Evolutionary conservation across 164 flowering plant genomes (phyloP).

Genomic region (Liquidambar formosana): DNA sequence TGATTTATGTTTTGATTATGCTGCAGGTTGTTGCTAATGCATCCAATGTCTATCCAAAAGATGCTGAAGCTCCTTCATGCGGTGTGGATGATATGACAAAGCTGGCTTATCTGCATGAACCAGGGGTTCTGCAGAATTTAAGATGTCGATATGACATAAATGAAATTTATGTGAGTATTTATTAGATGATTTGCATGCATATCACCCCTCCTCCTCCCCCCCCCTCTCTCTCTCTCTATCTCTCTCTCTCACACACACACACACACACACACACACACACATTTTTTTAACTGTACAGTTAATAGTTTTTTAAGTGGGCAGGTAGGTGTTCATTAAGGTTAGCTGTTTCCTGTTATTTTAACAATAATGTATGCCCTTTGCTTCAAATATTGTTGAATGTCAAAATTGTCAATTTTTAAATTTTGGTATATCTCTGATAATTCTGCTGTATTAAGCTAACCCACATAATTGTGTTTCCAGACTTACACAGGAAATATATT

Average conservation of each 20-base stretch:
- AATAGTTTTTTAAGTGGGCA: background rate
- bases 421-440: too few relatives aligned
- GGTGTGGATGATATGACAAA: conserved; percentile 65
- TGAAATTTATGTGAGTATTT: conserved; percentile 53
- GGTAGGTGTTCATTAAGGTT: background rate
- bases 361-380: background rate
- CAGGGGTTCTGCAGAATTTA: conserved; percentile 54
- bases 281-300: too few relatives aligned
- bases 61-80: conserved; percentile 45
- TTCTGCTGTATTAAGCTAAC: conserved; percentile 11
- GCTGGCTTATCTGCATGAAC: conserved; percentile 60
- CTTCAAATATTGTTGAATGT: background rate
- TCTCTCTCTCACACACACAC: background rate
- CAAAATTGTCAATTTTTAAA: too few relatives aligned
- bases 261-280: too few relatives aligned
- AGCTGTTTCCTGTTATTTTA: background rate
- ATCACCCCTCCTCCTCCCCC: background rate
- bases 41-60: conserved; percentile 42
- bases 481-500: conserved; percentile 96
- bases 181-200: background rate
- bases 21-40: conserved; percentile 38
- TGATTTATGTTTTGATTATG: conserved; percentile 1
- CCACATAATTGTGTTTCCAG: conserved; percentile 43
- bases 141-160: conserved; percentile 38
- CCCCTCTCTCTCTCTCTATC: background rate